These are phyloP conservation scores for Boehmeria nivea DNA, from an alignment of 306 rosid genomes.

Conservation along the genomic window DNA sequence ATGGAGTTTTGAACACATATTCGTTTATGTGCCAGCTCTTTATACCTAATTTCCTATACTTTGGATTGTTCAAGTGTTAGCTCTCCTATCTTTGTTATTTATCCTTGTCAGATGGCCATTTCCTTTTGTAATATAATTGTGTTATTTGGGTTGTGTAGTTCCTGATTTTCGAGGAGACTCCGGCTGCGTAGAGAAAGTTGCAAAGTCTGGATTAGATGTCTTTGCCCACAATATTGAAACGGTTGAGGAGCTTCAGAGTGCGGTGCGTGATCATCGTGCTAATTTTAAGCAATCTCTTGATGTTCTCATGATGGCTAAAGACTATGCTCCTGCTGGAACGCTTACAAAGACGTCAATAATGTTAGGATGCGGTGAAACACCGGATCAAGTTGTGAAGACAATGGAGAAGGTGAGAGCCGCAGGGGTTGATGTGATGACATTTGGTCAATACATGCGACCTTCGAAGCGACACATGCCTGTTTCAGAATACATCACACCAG, in stretches of 20 bases:
- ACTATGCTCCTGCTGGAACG: slow-evolving; percentile 75
- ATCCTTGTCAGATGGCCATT: no score
- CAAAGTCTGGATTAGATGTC: slow-evolving; percentile 89
- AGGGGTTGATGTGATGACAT: slow-evolving; percentile 96
- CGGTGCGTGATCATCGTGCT: slow-evolving; percentile 87
- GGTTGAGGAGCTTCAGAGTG: slow-evolving; percentile 90
- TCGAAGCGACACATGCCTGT: slow-evolving; percentile 99
- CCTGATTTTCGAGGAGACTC: slow-evolving; percentile 94
- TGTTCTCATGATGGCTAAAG: slow-evolving; percentile 90
- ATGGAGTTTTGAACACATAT: not conserved
- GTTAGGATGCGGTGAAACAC: slow-evolving; percentile 99
- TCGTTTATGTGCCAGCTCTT: not conserved
- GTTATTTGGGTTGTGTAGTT: slow-evolving; percentile 44
- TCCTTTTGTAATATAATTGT: slow-evolving; percentile 10
- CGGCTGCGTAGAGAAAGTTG: slow-evolving; percentile 71
- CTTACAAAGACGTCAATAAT: slow-evolving; percentile 96
- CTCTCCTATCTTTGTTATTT: not conserved
- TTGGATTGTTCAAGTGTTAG: not conserved
- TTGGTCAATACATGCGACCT: slow-evolving; percentile 98
- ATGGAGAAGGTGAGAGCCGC: slow-evolving; percentile 99
- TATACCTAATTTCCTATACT: no score
- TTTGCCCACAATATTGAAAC: slow-evolving; percentile 98
- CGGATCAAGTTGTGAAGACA: slow-evolving; percentile 86
- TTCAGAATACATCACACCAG: slow-evolving; percentile 86
- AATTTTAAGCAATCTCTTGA: slow-evolving; percentile 87